Base-by-base conservation (phyloP, 2,329 filamentous ascomycete species). In the Colletotrichum tamarilloi region DNA sequence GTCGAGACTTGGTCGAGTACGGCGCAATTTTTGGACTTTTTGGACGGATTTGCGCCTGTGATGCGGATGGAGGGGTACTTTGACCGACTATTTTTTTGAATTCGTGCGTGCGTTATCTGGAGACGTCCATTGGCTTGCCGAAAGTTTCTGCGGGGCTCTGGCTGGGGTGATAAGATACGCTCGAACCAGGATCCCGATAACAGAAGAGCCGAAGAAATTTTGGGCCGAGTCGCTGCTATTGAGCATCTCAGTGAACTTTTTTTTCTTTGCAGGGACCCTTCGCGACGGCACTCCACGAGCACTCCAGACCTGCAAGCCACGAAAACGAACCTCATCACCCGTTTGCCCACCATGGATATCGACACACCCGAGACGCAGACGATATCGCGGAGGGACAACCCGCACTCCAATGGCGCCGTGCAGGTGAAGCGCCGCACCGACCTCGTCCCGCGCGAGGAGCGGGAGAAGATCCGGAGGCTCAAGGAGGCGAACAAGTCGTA, bases 401-500 rank as follows among this genome's bases (percentile, higher is more conserved):
- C 81, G 74, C 83, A 84, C 76, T 82, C 86, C 73, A 91, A 89
- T 83, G 89, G 89, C 75, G 88, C 89, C 12, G 82, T 88, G 30
- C 81, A 84, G 11, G 84, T 91, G 38, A 82, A 86, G 68, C 82
- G 85, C 72, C 84, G 88, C 68, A 87, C 87, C 38, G 85, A 90
- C 75, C 85, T 92, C 56, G 77, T 86, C 32, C 82, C 88, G 53
- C 87, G 86, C 75, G 79, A 85, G 69, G 88, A 90, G 78, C 83
- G 85, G 71, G 84, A 88, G 77, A 87, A 85, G 79, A 81, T 84
- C 65, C 87, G 86, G 72, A 88, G 88, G 55, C 80, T 87, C 73
- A 87, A 87, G 78, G 87, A 91, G 77, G 94, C 94, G 65, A 89
- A 95, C 77, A 89, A 91, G 78, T 89, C 89, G 67, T 99, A 99